phyloP scores from a whole-genome alignment of 768 basidiomycete species.

The Jaapia argillacea region DNA sequence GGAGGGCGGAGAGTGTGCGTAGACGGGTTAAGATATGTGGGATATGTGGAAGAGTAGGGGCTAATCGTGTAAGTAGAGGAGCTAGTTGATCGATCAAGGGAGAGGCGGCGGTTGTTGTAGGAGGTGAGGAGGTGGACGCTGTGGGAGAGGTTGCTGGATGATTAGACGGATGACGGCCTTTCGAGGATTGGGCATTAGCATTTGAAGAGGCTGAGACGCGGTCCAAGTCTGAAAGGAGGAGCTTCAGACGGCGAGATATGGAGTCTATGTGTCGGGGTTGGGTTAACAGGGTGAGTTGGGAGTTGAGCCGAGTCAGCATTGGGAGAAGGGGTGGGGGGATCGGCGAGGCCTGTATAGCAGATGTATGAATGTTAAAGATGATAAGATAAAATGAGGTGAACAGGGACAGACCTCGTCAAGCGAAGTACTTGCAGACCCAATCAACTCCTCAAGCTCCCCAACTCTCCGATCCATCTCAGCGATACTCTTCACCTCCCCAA shows the following conservation, averaged over 20 bases:
- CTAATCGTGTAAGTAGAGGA: slow-evolving; percentile 59
- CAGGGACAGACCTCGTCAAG: slow-evolving; percentile 64
- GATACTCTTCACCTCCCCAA: slow-evolving; percentile 35
- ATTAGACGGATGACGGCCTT: slow-evolving; percentile 6
- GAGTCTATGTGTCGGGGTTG: slow-evolving; percentile 96
- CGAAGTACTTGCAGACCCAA: slow-evolving; percentile 73
- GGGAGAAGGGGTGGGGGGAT: slow-evolving; percentile 77
- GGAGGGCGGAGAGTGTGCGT: slow-evolving; percentile 73
- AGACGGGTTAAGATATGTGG: slow-evolving; percentile 87
- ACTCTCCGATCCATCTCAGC: slow-evolving; percentile 79
- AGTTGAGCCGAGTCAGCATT: slow-evolving; percentile 71
- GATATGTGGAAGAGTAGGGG: slow-evolving; percentile 68
- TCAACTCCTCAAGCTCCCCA: slow-evolving; percentile 68
- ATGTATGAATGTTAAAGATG: slow-evolving; percentile 1
- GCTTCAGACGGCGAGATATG: slow-evolving; percentile 86
- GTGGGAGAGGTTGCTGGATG: slow-evolving; percentile 1
- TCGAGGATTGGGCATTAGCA: slow-evolving; percentile 29
- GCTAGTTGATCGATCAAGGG: slow-evolving; percentile 50
- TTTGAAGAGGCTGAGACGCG: slow-evolving; percentile 50
- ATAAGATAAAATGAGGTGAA: background rate
- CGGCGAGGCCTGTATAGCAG: slow-evolving; percentile 52
- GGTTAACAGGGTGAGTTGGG: slow-evolving; percentile 79
- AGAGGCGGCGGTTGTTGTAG: slow-evolving; percentile 12
- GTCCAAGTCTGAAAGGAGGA: slow-evolving; percentile 88
- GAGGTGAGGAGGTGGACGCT: slow-evolving; percentile 4